A percentile compares a stretch with the other conserved stretches of the same genome.
Evolutionary conservation across 2,329 filamentous ascomycete genomes (phyloP).

Genomic region (Truncatella angustata): DNA sequence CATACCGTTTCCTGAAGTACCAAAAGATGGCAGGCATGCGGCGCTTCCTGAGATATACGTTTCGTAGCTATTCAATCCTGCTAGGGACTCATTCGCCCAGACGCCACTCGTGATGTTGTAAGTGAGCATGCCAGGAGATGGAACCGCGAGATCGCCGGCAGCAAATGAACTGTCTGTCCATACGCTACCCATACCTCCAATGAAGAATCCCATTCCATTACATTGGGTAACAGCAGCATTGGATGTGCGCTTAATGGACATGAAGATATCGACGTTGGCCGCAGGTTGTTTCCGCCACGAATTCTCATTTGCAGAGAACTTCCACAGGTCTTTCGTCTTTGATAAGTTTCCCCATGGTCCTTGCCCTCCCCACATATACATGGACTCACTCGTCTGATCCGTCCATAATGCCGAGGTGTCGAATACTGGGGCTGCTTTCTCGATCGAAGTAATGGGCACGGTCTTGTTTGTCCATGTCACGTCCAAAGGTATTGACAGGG

Average conservation of each 20-base stretch:
- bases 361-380: constrained; percentile 11
- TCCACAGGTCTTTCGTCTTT: constrained; percentile 8
- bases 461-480: constrained; percentile 11
- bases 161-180: constrained; percentile 4
- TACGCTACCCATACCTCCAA: constrained; percentile 4
- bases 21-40: constrained; percentile 8
- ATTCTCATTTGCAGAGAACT: background rate
- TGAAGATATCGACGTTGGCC: constrained; percentile 9
- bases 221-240: constrained; percentile 2
- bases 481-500: constrained; percentile 6
- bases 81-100: constrained; percentile 11
- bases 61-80: constrained; percentile 5
- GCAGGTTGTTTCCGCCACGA: constrained; percentile 3
- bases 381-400: background rate
- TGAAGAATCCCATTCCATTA: constrained; percentile 4
- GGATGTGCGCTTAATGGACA: constrained; percentile 3
- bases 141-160: background rate
- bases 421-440: constrained; percentile 8
- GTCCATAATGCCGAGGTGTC: constrained; percentile 7
- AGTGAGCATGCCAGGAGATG: constrained; percentile 9
- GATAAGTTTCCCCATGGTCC: constrained; percentile 5
- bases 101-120: constrained; percentile 8
- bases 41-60: constrained; percentile 1
- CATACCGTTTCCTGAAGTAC: background rate
- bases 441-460: constrained; percentile 1